Conservation (phyloP, 2,329 filamentous ascomycete species). For the Phialophora verrucosa region DNA sequence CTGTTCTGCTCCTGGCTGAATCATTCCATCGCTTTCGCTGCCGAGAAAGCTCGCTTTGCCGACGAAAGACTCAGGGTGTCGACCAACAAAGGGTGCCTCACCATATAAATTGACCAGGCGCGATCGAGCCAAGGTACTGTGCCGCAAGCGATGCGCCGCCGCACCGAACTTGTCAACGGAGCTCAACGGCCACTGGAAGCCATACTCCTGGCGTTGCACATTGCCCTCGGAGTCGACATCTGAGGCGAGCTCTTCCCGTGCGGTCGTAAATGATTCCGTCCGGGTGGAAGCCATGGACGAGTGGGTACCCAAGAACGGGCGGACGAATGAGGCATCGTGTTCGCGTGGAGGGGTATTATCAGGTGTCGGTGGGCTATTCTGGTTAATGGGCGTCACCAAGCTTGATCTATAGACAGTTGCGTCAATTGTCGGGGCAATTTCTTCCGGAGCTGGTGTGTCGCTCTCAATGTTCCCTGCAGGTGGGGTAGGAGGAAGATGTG, state of each 20-base stretch:
- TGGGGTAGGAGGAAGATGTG: constrained; percentile 38
- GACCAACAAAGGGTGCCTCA: neutral
- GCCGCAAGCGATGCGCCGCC: constrained; percentile 19
- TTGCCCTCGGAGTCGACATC: constrained; percentile 61
- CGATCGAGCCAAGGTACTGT: constrained; percentile 28
- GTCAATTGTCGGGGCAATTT: constrained; percentile 28
- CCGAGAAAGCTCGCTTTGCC: neutral
- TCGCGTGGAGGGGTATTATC: constrained; percentile 73
- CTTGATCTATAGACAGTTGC: constrained; percentile 39
- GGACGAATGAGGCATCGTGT: constrained; percentile 45
- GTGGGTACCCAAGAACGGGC: constrained; percentile 60
- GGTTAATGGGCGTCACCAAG: constrained; percentile 38
- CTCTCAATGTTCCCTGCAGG: constrained; percentile 32
- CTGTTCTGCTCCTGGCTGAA: neutral
- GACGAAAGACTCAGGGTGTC: constrained; percentile 9
- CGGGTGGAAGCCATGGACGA: constrained; percentile 64
- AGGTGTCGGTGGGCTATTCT: constrained; percentile 63
- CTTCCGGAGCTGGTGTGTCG: constrained; percentile 8
- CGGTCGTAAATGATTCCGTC: constrained; percentile 74
- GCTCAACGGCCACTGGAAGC: constrained; percentile 17
- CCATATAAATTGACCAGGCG: constrained; percentile 23
- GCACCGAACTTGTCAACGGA: constrained; percentile 19
- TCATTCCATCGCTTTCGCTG: neutral
- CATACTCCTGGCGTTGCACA: constrained; percentile 32
- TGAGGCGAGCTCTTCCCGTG: constrained; percentile 67